phyloP scores from a whole-genome alignment of 176 grass and related monocot species.

The Pontederia paniculata region DNA sequence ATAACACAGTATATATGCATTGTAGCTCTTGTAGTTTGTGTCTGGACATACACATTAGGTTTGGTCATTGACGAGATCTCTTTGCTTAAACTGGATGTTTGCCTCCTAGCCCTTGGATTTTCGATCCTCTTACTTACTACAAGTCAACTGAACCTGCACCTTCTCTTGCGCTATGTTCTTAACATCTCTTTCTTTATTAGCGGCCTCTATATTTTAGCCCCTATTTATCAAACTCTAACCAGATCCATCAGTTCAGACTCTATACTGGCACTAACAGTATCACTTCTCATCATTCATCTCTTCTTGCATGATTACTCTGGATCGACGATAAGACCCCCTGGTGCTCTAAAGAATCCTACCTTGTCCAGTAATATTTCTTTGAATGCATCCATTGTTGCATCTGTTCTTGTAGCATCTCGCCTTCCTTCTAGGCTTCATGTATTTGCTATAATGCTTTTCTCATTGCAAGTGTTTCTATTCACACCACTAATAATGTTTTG shows the following conservation, averaged over 20 bases:
- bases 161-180: slow-evolving; percentile 58
- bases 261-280: slow-evolving; percentile 63
- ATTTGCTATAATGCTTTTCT: slow-evolving; percentile 90
- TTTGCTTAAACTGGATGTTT: slow-evolving; percentile 67
- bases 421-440: slow-evolving; percentile 77
- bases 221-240: slow-evolving; percentile 79
- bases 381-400: slow-evolving; percentile 83
- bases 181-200: slow-evolving; percentile 84
- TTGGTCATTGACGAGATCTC: slow-evolving; percentile 55
- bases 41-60: slow-evolving; percentile 65
- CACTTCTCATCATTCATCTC: slow-evolving; percentile 80
- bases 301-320: slow-evolving; percentile 93
- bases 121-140: slow-evolving; percentile 50
- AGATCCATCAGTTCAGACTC: slow-evolving; percentile 96
- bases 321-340: slow-evolving; percentile 80
- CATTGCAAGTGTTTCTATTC: slow-evolving; percentile 85
- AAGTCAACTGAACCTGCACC: slow-evolving; percentile 40
- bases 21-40: slow-evolving; percentile 68
- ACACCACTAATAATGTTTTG: slow-evolving; percentile 76
- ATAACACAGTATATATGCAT: slow-evolving; percentile 86
- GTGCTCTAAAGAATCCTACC: slow-evolving; percentile 76
- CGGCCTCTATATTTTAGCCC: slow-evolving; percentile 79
- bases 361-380: slow-evolving; percentile 83
- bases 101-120: slow-evolving; percentile 63
- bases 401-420: slow-evolving; percentile 75